A percentile compares a stretch with the other conserved stretches of the same genome.
Conservation (phyloP, 805 yeast genomes). For the Priceomyces melissophilus region DNA sequence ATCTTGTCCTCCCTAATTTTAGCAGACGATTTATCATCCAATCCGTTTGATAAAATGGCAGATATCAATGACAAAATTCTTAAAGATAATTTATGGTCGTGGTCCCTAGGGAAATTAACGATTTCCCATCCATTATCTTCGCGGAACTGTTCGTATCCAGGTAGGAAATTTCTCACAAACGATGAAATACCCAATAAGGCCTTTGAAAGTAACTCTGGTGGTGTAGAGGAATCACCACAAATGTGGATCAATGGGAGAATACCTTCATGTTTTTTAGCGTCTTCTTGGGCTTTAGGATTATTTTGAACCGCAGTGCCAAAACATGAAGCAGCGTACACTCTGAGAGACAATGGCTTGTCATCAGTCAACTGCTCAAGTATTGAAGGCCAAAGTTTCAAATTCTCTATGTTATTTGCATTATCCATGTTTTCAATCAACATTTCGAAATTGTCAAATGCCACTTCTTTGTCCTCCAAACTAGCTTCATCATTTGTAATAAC, state of each 20-base stretch:
- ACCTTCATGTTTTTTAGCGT: constrained; percentile 53
- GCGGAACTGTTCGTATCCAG: constrained; percentile 55
- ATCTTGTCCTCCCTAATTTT: constrained; percentile 37
- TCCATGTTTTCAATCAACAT: constrained; percentile 91
- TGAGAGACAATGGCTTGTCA: constrained; percentile 37
- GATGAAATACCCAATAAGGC: constrained; percentile 77
- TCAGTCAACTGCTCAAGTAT: constrained; percentile 53
- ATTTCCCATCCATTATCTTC: constrained; percentile 60
- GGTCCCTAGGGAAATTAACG: constrained; percentile 27
- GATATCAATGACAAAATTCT: constrained; percentile 56
- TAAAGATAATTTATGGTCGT: constrained; percentile 42
- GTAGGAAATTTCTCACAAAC: constrained; percentile 63
- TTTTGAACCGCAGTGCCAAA: constrained; percentile 93
- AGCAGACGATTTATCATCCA: constrained; percentile 35
- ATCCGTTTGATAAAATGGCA: constrained; percentile 56
- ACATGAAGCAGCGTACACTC: constrained; percentile 63
- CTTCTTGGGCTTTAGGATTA: constrained; percentile 71
- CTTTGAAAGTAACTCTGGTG: constrained; percentile 47
- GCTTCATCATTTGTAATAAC: constrained; percentile 59
- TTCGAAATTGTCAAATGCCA: constrained; percentile 87
- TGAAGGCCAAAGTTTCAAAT: constrained; percentile 75
- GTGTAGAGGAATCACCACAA: constrained; percentile 24
- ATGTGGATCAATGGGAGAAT: constrained; percentile 43
- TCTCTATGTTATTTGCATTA: constrained; percentile 89
- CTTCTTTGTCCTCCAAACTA: constrained; percentile 58